These are phyloP conservation scores for Cylindrotheca closterium DNA, from an alignment of 108 stramenopile species.

Conservation along the genomic window DNA sequence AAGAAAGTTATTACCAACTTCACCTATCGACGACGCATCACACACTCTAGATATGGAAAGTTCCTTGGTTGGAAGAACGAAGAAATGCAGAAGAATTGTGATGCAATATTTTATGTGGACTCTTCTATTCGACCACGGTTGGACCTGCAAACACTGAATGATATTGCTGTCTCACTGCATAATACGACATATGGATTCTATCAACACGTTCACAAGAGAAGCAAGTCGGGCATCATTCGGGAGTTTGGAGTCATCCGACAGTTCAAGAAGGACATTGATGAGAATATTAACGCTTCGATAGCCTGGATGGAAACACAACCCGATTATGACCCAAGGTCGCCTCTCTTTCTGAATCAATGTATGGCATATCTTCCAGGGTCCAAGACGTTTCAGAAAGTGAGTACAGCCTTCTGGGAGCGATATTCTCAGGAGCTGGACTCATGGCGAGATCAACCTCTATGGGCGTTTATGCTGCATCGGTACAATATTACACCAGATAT, in stretches of 20 bases:
- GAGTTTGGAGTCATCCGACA: too few relatives aligned
- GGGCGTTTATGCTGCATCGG: conserved; percentile 27
- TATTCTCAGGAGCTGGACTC: conserved; percentile 30
- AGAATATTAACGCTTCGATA: too few relatives aligned
- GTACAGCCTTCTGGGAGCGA: conserved; percentile 14
- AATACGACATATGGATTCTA: conserved; percentile 13
- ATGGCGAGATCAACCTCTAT: conserved; percentile 36
- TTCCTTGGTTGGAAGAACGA: conserved; percentile 23
- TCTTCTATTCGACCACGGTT: conserved; percentile 7
- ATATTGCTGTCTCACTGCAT: conserved; percentile 4
- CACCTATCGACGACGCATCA: conserved; percentile 18
- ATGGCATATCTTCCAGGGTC: too few relatives aligned
- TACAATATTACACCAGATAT: too few relatives aligned
- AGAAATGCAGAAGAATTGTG: conserved; percentile 7
- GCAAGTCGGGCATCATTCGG: too few relatives aligned
- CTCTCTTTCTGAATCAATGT: too few relatives aligned
- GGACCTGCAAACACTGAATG: conserved; percentile 6
- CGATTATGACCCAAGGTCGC: too few relatives aligned
- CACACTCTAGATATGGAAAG: conserved; percentile 19
- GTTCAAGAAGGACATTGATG: too few relatives aligned
- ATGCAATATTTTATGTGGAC: conserved; percentile 26
- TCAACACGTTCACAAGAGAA: too few relatives aligned
- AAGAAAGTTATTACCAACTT: too few relatives aligned
- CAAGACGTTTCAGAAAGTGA: conserved; percentile 10
- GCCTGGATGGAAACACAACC: too few relatives aligned